A percentile compares a stretch with the other conserved stretches of the same genome.
phyloP scores from a whole-genome alignment of 805 yeast species.

The Metschnikowia lachancei region DNA sequence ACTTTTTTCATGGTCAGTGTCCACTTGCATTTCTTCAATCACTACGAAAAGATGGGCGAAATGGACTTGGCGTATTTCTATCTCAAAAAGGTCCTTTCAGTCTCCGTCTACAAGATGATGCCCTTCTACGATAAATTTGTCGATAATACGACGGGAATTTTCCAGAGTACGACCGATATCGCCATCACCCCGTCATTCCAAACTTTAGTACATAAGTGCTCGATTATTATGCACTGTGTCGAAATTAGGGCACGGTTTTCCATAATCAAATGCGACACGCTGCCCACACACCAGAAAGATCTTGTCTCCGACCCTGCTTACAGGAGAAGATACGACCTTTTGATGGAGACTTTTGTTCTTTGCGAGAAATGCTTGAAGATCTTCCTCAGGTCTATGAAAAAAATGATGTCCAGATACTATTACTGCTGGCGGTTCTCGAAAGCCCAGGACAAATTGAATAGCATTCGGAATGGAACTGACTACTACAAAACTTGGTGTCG shows the following conservation, averaged over 20 bases:
- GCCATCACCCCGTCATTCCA: conserved; percentile 20
- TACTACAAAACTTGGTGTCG: conserved; percentile 17
- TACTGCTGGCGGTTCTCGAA: conserved; percentile 22
- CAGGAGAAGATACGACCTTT: conserved; percentile 14
- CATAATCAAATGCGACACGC: conserved; percentile 10
- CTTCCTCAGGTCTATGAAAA: conserved; percentile 12
- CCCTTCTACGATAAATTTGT: conserved; percentile 19
- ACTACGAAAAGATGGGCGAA: conserved; percentile 38
- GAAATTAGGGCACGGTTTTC: conserved; percentile 16
- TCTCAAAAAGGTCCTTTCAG: conserved; percentile 31
- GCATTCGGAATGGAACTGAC: conserved; percentile 16
- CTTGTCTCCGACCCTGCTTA: conserved; percentile 8
- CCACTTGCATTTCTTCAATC: conserved; percentile 17
- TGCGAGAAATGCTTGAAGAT: conserved; percentile 15
- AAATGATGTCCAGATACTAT: conserved; percentile 18
- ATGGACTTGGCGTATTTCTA: conserved; percentile 36
- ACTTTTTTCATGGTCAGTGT: conserved; percentile 16
- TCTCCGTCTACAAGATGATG: conserved; percentile 24
- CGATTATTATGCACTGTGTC: conserved; percentile 17
- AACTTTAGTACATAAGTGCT: conserved; percentile 18
- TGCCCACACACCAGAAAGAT: conserved; percentile 12
- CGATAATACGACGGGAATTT: conserved; percentile 9
- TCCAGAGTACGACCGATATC: conserved; percentile 15
- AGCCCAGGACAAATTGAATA: conserved; percentile 16
- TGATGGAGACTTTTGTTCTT: conserved; percentile 14